phyloP scores from a whole-genome alignment of 208 protist species.

The Kentomonas sorsogonicus region DNA sequence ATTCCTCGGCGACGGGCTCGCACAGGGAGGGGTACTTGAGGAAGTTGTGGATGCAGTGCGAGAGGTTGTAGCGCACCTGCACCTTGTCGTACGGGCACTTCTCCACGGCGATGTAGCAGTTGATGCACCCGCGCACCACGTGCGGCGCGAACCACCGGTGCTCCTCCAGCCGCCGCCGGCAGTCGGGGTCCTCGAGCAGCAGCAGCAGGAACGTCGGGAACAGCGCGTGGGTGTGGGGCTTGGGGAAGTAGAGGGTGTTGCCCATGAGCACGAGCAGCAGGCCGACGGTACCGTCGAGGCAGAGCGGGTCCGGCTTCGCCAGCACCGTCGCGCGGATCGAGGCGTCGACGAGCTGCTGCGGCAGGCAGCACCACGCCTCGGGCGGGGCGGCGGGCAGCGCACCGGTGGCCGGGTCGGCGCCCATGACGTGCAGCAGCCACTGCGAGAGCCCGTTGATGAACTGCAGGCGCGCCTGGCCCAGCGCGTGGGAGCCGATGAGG shows the following conservation, averaged over 20 bases:
- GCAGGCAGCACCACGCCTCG: slow-evolving; percentile 69
- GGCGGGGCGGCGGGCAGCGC: slow-evolving; percentile 41
- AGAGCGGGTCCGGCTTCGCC: slow-evolving; percentile 43
- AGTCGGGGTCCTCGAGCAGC: slow-evolving; percentile 45
- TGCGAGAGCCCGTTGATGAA: slow-evolving; percentile 66
- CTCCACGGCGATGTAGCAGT: slow-evolving; percentile 88
- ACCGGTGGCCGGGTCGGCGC: slow-evolving; percentile 33
- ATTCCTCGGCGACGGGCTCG: slow-evolving; percentile 64
- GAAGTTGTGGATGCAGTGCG: slow-evolving; percentile 68
- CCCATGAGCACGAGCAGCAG: slow-evolving; percentile 90
- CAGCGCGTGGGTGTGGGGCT: slow-evolving; percentile 85
- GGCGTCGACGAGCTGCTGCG: slow-evolving; percentile 78
- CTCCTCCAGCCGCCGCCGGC: slow-evolving; percentile 43
- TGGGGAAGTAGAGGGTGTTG: slow-evolving; percentile 85
- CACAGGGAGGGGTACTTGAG: slow-evolving; percentile 63
- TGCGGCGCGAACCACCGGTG: slow-evolving; percentile 78
- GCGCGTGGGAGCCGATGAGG: slow-evolving; percentile 36
- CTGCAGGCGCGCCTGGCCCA: slow-evolving; percentile 45
- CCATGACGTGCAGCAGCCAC: slow-evolving; percentile 80
- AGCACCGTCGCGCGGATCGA: slow-evolving; percentile 64
- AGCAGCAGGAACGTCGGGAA: slow-evolving; percentile 65
- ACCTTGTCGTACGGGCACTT: slow-evolving; percentile 82
- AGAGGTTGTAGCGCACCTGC: slow-evolving; percentile 81
- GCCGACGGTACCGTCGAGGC: slow-evolving; percentile 59
- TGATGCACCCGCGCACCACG: slow-evolving; percentile 77